A percentile compares a stretch with the other conserved stretches of the same genome.
These are phyloP conservation scores for Canavalia ensiformis DNA, from an alignment of 306 rosid species.

Conservation along the genomic window DNA sequence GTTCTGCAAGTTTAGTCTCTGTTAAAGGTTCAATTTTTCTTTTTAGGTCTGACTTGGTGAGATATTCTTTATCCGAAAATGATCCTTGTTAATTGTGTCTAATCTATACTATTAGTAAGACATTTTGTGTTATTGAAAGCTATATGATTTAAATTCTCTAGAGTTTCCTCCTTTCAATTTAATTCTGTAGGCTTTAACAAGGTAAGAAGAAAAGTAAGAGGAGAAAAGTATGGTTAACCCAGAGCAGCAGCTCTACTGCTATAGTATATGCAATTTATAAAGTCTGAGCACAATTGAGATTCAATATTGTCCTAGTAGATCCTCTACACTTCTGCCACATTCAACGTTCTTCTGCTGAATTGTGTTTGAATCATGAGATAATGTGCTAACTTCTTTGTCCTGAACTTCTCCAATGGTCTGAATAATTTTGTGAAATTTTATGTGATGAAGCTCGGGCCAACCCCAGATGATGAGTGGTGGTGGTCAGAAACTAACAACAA, in stretches of 20 bases:
- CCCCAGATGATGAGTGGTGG: slow-evolving; percentile 75
- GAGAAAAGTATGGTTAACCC: slow-evolving; percentile 9
- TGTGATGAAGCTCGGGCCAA: slow-evolving; percentile 77
- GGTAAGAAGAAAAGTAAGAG: neutral
- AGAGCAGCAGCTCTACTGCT: slow-evolving; percentile 3
- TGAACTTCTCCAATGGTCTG: slow-evolving; percentile 13
- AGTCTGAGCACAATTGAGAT: neutral
- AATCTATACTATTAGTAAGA: neutral
- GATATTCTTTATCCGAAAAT: slow-evolving; percentile 38
- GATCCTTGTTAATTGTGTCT: neutral
- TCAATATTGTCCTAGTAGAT: neutral
- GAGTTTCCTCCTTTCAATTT: neutral
- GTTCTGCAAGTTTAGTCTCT: slow-evolving; percentile 24
- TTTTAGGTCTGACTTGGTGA: slow-evolving; percentile 44
- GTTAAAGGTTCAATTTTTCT: slow-evolving; percentile 30
- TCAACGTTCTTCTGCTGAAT: slow-evolving; percentile 6
- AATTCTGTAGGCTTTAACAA: slow-evolving; percentile 12
- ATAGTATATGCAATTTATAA: neutral
- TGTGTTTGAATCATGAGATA: slow-evolving; percentile 38
- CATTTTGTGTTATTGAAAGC: slow-evolving; percentile 1
- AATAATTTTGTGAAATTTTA: slow-evolving; percentile 35
- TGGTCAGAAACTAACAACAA: slow-evolving; percentile 75
- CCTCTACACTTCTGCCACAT: neutral
- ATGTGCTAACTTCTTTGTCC: slow-evolving; percentile 37
- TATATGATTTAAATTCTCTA: neutral